Base-by-base conservation (phyloP, 768 basidiomycete genomes). In the Naganishia vishniacii region DNA sequence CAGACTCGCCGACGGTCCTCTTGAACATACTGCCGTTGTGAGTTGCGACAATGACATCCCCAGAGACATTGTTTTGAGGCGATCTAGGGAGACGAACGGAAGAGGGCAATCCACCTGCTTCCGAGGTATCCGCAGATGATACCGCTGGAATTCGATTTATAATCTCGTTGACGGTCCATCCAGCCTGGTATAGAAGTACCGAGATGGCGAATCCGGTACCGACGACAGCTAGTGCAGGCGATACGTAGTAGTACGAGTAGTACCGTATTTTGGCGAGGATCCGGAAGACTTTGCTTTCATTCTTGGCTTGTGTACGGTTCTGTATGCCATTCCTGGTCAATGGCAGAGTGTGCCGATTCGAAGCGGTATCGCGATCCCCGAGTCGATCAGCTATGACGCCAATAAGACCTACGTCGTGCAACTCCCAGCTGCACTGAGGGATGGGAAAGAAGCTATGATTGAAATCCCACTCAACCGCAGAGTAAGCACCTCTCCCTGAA, bases 161-260 rank as follows among this genome's bases (percentile, higher is more conserved):
- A 11, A 41, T 56, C n/a, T 32, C 53, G 23, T 23, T 15, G 13
- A 40, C 23, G 7, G 53, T 56, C 53, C 53, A 56, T 34, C 53
- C 34, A 25, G 53, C 20, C 25, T 56, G 53, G 34, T 56, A 56
- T 23, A 23, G 20, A 6, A 56, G 53, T 13, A 56, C 20, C 53
- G 53, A 20, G 4, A 56, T 40, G 1, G 53, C 53, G 13, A 34
- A 8, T 2, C 37, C 32, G n/a, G 18, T 56, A 15, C 53, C 53
- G 12, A 56, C 6, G 13, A 56, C 23, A 16, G 53, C 53, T 4
- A 56, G 2, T 2, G 34, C 23, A 6, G 53, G 53, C n/a, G 53
- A 56, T 23, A 40, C n/a, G 37, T 56, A 40, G 15, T 37, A 32
- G 31, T 56, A 56, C 4, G 34, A 56, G 18, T 25, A 40, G 6